A percentile compares a stretch with the other conserved stretches of the same genome.
phyloP scores from a whole-genome alignment of 495 filamentous ascomycete species.

The Penicillium verhagenii region DNA sequence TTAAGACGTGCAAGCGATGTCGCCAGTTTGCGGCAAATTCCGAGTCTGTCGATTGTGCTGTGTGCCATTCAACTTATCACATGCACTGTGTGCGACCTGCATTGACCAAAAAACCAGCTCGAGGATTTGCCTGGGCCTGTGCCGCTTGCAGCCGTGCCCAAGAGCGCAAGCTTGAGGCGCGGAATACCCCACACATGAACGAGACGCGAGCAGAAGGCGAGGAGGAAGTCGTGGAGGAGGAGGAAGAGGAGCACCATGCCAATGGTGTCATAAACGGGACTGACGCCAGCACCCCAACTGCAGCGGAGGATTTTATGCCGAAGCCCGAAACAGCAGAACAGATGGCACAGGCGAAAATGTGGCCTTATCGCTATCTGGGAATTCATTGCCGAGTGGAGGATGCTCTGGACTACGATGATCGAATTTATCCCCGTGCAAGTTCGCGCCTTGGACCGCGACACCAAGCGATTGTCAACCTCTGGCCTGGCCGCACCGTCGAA shows the following conservation, averaged over 20 bases:
- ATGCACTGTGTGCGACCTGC: slow-evolving; percentile 97
- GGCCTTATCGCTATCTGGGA: slow-evolving; percentile 94
- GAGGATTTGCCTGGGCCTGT: slow-evolving; percentile 98
- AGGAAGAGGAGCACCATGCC: slow-evolving; percentile 59
- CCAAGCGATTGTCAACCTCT: slow-evolving; percentile 80
- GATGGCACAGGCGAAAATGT: slow-evolving; percentile 84
- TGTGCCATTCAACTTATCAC: slow-evolving; percentile 93
- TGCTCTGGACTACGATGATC: slow-evolving; percentile 94
- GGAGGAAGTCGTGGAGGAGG: slow-evolving; percentile 76
- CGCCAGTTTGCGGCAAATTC: slow-evolving; percentile 85
- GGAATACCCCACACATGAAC: slow-evolving; percentile 71
- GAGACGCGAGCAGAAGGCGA: slow-evolving; percentile 61
- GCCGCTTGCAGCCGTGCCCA: slow-evolving; percentile 92
- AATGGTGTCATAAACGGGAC: slow-evolving; percentile 47
- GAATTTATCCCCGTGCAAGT: slow-evolving; percentile 93
- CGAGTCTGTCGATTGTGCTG: slow-evolving; percentile 95
- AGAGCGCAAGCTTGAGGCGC: slow-evolving; percentile 86
- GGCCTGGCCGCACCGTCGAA: slow-evolving; percentile 82
- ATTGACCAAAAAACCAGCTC: slow-evolving; percentile 91
- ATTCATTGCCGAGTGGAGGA: slow-evolving; percentile 97
- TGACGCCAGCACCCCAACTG: slow-evolving; percentile 59
- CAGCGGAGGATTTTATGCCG: slow-evolving; percentile 50
- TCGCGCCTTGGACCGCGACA: slow-evolving; percentile 89
- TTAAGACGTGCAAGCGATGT: slow-evolving; percentile 95
- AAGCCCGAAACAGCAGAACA: slow-evolving; percentile 85